Conservation (phyloP, 2,329 filamentous ascomycete genomes). For the Trichoderma brevicompactum region DNA sequence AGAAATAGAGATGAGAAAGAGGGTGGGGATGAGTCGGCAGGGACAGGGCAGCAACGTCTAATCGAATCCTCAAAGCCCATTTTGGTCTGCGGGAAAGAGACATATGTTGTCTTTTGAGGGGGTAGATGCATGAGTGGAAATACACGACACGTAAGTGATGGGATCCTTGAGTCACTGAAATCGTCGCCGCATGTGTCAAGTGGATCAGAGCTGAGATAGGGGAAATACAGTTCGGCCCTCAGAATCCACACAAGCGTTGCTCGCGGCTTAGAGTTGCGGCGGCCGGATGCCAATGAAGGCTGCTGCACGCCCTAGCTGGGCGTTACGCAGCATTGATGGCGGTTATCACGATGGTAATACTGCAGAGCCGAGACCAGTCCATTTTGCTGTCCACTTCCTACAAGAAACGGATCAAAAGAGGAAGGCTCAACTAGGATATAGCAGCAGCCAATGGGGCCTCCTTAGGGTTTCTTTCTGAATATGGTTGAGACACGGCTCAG, state of each 20-base stretch:
- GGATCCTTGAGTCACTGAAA: not conserved
- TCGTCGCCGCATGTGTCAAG: not conserved
- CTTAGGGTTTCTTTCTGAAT: not conserved
- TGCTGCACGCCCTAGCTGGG: not conserved
- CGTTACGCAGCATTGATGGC: not conserved
- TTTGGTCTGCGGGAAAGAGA: not conserved
- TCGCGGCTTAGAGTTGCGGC: not conserved
- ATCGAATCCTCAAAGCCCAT: not conserved
- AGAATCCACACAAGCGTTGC: not conserved
- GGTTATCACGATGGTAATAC: not conserved
- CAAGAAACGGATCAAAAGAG: not conserved
- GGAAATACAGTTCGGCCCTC: not conserved
- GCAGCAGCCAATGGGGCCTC: not conserved
- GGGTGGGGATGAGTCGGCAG: not conserved
- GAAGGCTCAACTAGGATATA: not conserved
- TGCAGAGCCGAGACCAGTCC: not conserved
- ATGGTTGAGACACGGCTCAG: not conserved
- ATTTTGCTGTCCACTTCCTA: not conserved
- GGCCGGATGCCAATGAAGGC: not conserved
- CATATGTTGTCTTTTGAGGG: not conserved
- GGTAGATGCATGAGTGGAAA: not conserved
- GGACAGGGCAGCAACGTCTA: constrained; percentile 9
- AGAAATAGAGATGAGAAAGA: not conserved
- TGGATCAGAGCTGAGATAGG: not conserved
- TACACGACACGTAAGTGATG: not conserved